Conservation (phyloP, 2,329 filamentous ascomycete genomes). For the Verticillium alfalfae region DNA sequence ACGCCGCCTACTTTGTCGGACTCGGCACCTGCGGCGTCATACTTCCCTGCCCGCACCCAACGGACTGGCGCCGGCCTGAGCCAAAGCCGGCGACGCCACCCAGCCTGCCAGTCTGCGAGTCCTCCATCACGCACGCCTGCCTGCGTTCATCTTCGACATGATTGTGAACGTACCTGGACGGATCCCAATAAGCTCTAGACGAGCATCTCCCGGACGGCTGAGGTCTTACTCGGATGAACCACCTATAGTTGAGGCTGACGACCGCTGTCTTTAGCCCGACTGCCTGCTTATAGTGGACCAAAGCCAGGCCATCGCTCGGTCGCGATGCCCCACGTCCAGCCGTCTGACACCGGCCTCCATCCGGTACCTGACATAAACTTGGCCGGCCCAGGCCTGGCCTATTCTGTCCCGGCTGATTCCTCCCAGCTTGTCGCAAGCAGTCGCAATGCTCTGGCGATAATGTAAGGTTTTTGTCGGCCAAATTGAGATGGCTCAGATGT, state of each 20-base stretch:
- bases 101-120: background rate
- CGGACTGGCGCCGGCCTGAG: background rate
- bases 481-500: background rate
- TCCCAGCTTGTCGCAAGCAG: background rate
- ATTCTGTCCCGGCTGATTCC: background rate
- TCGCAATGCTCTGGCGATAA: background rate
- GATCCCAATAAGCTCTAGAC: background rate
- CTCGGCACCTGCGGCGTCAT: background rate
- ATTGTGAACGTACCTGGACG: background rate
- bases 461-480: background rate
- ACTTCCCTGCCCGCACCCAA: background rate
- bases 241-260: background rate
- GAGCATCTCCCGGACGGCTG: background rate
- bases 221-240: background rate
- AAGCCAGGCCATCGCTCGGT: background rate
- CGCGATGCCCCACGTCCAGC: background rate
- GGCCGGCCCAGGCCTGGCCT: background rate
- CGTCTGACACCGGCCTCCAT: background rate
- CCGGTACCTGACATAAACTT: background rate
- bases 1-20: background rate
- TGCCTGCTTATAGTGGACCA: background rate
- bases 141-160: background rate
- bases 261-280: background rate
- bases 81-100: background rate
- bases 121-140: background rate